Percentiles rank a stretch among this genome's conserved stretches.
Conservation (phyloP, 768 basidiomycete genomes). For the Termitomyces eurrhizus region DNA sequence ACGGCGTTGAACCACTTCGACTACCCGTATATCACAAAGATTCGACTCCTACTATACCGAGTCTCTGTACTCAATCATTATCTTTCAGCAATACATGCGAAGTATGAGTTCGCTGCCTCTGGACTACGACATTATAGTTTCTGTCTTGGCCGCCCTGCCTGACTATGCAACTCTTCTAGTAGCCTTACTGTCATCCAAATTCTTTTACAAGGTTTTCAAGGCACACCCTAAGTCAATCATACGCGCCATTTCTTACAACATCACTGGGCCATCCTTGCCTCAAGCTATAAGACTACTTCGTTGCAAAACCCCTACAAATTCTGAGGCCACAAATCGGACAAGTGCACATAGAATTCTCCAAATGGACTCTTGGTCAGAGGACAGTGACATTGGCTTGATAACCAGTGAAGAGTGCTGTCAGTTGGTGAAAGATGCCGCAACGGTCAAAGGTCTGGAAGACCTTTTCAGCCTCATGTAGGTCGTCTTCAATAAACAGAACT, state of each 20-base stretch:
- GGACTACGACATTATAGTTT: constrained; percentile 27
- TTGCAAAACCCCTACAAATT: constrained; percentile 7
- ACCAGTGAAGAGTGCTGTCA: constrained; percentile 17
- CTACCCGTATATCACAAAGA: neutral
- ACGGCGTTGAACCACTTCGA: neutral
- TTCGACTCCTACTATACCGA: too few relatives aligned
- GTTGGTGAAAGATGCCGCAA: constrained; percentile 21
- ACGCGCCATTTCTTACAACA: constrained; percentile 24
- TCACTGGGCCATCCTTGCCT: constrained; percentile 27
- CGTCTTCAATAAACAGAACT: neutral
- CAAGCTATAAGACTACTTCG: constrained; percentile 25
- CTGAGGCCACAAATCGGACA: neutral
- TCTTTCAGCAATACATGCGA: constrained; percentile 6
- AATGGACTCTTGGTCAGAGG: constrained; percentile 9
- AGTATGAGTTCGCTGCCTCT: constrained; percentile 18
- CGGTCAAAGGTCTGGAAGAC: constrained; percentile 28
- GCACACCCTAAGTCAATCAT: constrained; percentile 26
- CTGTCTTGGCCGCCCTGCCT: constrained; percentile 23
- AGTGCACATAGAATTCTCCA: neutral
- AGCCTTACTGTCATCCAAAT: constrained; percentile 25
- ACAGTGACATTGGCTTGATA: constrained; percentile 16
- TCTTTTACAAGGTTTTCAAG: constrained; percentile 26
- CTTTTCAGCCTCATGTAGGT: constrained; percentile 37
- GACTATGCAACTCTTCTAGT: constrained; percentile 24
- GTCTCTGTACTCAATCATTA: neutral